These are phyloP conservation scores for Wallemia ichthyophaga DNA, from an alignment of 1,284 basidiomycete species.

Conservation along the genomic window DNA sequence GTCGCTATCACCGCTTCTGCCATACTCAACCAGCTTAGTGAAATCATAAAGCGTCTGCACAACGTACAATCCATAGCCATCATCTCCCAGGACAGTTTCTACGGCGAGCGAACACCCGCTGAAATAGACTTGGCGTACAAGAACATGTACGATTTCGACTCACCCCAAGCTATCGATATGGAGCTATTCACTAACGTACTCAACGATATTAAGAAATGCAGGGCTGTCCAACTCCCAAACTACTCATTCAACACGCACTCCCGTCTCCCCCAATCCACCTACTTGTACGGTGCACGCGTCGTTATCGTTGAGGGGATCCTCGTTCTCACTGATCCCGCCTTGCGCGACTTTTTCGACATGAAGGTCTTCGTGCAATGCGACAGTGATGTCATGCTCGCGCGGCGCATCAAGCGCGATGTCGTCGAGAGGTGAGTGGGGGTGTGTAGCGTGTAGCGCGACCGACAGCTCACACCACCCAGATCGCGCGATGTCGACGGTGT, in stretches of 20 bases:
- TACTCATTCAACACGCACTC: slow-evolving; percentile 18
- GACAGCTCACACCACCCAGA: background rate
- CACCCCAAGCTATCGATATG: slow-evolving; percentile 16
- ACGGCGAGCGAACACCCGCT: slow-evolving; percentile 13
- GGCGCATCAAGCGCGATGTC: slow-evolving; percentile 15
- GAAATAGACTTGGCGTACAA: slow-evolving; percentile 10
- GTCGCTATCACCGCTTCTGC: no score
- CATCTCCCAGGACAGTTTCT: slow-evolving; percentile 15
- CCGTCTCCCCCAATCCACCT: slow-evolving; percentile 13
- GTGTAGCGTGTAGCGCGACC: background rate
- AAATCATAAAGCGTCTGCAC: slow-evolving; percentile 7
- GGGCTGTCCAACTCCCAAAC: slow-evolving; percentile 10
- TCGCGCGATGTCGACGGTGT: slow-evolving; percentile 15
- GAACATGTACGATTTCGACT: slow-evolving; percentile 16
- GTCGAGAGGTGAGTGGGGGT: slow-evolving; percentile 10
- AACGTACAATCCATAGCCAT: slow-evolving; percentile 9
- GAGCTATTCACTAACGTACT: slow-evolving; percentile 13
- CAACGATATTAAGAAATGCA: slow-evolving; percentile 12
- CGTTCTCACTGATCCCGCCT: slow-evolving; percentile 8
- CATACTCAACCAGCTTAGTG: background rate
- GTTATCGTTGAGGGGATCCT: slow-evolving; percentile 16
- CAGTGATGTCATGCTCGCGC: slow-evolving; percentile 18
- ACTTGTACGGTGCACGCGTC: slow-evolving; percentile 16
- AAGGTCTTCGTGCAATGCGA: slow-evolving; percentile 15
- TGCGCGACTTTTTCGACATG: slow-evolving; percentile 16